Conservation (phyloP, 805 yeast species). For the Clavispora fructus region DNA sequence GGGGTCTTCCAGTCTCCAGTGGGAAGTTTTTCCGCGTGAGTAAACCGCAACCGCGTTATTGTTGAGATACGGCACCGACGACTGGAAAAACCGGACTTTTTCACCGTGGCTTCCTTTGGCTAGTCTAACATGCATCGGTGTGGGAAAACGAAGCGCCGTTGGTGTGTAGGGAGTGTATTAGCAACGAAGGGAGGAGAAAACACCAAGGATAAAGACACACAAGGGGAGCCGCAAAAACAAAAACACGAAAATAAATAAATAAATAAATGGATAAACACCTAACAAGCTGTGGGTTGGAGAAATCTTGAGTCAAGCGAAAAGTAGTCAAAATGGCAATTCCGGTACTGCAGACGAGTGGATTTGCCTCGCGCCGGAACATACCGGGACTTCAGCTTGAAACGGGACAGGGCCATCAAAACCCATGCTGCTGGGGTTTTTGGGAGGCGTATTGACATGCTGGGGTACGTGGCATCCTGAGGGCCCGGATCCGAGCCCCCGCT, state of each 20-base stretch:
- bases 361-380: background rate
- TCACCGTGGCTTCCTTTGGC: conserved; percentile 4
- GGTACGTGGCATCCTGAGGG: no score
- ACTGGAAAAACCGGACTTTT: conserved; percentile 21
- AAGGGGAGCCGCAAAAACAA: no score
- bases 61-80: conserved; percentile 20
- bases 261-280: background rate
- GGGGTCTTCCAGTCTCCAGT: conserved; percentile 21
- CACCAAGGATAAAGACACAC: background rate
- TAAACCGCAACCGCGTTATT: conserved; percentile 7
- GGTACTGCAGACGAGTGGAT: background rate
- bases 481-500: no score
- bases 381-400: background rate
- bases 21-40: conserved; percentile 6
- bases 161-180: background rate
- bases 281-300: background rate
- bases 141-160: background rate
- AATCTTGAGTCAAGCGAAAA: background rate
- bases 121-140: background rate
- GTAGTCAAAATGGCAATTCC: background rate
- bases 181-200: background rate
- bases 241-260: no score
- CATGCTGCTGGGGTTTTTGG: background rate
- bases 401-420: no score
- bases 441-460: no score